A percentile compares a stretch with the other conserved stretches of the same genome.
phyloP scores from a whole-genome alignment of 1,284 basidiomycete genomes.

The Chondrostereum purpureum region DNA sequence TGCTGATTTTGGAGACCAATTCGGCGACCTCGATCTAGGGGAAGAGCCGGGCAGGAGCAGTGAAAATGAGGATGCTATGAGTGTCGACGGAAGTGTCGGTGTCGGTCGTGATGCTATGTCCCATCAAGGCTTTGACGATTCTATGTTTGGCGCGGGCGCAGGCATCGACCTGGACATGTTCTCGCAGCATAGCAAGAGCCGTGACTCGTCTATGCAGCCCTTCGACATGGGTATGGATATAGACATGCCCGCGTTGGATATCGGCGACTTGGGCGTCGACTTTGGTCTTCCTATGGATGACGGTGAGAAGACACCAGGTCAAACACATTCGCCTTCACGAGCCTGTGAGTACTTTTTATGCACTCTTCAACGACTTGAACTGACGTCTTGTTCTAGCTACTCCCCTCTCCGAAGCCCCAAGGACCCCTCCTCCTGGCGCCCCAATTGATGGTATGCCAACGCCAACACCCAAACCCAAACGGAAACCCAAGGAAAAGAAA shows the following conservation, averaged over 20 bases:
- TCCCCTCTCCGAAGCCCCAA: slow-evolving; percentile 63
- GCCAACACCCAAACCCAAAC: slow-evolving; percentile 35
- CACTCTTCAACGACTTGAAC: slow-evolving; percentile 8
- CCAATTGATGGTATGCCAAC: slow-evolving; percentile 22
- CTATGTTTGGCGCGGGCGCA: slow-evolving; percentile 37
- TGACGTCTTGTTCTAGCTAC: slow-evolving; percentile 42
- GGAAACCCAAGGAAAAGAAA: slow-evolving; percentile 63
- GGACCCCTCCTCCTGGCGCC: slow-evolving; percentile 56
- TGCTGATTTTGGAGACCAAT: slow-evolving; percentile 59
- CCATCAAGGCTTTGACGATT: slow-evolving; percentile 53
- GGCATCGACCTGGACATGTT: slow-evolving; percentile 51
- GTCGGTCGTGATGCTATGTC: slow-evolving; percentile 64
- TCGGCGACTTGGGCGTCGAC: slow-evolving; percentile 65
- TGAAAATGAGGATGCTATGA: slow-evolving; percentile 32
- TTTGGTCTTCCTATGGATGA: slow-evolving; percentile 31
- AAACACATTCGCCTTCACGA: slow-evolving; percentile 55
- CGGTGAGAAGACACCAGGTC: slow-evolving; percentile 46
- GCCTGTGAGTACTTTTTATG: slow-evolving; percentile 46
- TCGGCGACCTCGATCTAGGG: slow-evolving; percentile 64
- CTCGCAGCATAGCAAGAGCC: slow-evolving; percentile 48
- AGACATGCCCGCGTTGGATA: slow-evolving; percentile 44
- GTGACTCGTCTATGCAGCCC: slow-evolving; percentile 58
- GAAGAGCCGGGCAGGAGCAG: slow-evolving; percentile 53
- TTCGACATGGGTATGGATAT: slow-evolving; percentile 56
- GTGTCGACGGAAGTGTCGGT: slow-evolving; percentile 61